Evolutionary conservation across 176 grass and related monocot genomes (phyloP).

Genomic region (Alloteropsis semialata): DNA sequence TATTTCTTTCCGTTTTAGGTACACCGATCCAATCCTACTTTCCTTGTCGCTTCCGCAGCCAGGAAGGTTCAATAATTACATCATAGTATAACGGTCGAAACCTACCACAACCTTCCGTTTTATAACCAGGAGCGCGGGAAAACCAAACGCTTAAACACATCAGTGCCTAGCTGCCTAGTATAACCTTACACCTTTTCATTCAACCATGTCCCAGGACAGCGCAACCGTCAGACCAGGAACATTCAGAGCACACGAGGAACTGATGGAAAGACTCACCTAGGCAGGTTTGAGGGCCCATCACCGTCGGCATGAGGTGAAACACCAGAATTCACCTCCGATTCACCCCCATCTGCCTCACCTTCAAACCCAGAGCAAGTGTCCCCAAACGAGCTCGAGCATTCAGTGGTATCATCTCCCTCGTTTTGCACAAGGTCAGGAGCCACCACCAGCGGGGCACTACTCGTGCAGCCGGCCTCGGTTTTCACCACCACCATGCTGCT

Average conservation of each 20-base stretch:
- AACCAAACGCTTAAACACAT: conserved; percentile 1
- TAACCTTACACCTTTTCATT: not conserved
- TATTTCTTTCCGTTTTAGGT: not conserved
- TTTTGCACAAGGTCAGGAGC: not conserved
- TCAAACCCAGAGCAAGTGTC: conserved; percentile 56
- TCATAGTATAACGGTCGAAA: not conserved
- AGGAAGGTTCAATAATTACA: not conserved
- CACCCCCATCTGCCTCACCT: conserved; percentile 43
- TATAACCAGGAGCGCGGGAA: not conserved
- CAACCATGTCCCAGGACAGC: not conserved
- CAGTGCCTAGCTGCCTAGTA: not conserved
- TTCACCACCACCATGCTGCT: conserved; percentile 4
- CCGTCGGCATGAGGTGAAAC: conserved; percentile 29
- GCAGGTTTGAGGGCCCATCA: conserved; percentile 1
- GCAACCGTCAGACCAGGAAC: conserved; percentile 10
- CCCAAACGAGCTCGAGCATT: conserved; percentile 86
- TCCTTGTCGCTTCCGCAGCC: not conserved
- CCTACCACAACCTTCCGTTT: conserved; percentile 3
- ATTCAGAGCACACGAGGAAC: conserved; percentile 9
- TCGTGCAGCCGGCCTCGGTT: not conserved
- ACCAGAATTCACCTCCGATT: conserved; percentile 64
- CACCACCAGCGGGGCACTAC: not conserved
- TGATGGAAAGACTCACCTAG: conserved; percentile 49
- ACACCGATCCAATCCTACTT: not conserved
- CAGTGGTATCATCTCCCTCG: conserved; percentile 57